Conservation (phyloP, 768 basidiomycete genomes). For the Suillus paluster region DNA sequence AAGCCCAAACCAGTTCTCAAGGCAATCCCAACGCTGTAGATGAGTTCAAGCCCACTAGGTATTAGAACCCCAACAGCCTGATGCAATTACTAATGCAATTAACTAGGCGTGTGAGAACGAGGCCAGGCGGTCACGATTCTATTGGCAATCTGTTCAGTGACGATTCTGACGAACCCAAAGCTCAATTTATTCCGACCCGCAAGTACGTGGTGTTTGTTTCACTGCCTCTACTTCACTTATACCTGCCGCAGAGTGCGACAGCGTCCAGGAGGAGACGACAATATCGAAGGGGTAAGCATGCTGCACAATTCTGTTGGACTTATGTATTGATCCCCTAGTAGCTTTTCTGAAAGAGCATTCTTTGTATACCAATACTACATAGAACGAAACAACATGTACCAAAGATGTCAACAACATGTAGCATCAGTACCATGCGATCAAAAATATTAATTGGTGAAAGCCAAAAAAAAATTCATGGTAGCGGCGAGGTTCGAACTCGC, state of each 20-base stretch:
- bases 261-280: slow-evolving; percentile 69
- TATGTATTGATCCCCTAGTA: slow-evolving; percentile 15
- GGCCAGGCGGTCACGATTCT: slow-evolving; percentile 33
- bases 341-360: slow-evolving; percentile 29
- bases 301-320: slow-evolving; percentile 8
- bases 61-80: background rate
- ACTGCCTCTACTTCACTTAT: slow-evolving; percentile 5
- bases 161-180: slow-evolving; percentile 38
- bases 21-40: background rate
- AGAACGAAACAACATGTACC: background rate
- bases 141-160: slow-evolving; percentile 49
- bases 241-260: slow-evolving; percentile 57
- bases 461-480: slow-evolving; percentile 52
- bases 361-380: slow-evolving; percentile 3
- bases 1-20: background rate
- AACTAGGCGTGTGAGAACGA: slow-evolving; percentile 37
- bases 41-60: slow-evolving; percentile 56
- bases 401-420: background rate
- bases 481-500: slow-evolving; percentile 93
- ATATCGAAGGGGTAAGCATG: slow-evolving; percentile 47
- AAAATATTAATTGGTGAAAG: background rate
- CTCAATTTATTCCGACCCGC: slow-evolving; percentile 71
- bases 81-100: background rate
- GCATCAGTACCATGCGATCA: background rate
- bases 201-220: slow-evolving; percentile 43